These are phyloP conservation scores for Fraxinus americana DNA, from an alignment of 257 asterid genomes.

Conservation along the genomic window DNA sequence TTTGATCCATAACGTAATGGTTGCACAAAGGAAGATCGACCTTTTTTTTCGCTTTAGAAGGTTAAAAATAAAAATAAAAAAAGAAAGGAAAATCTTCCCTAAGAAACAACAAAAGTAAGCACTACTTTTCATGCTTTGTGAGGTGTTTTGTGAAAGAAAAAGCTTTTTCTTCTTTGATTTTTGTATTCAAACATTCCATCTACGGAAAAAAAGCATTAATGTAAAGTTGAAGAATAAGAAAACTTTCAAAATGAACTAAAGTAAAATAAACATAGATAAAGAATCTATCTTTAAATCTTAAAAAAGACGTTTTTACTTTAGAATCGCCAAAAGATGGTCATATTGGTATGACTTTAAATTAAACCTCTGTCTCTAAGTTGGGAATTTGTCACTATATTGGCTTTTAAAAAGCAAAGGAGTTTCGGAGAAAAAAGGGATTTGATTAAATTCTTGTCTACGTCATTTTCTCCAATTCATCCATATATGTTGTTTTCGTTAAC, in stretches of 20 bases:
- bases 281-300: conserved; percentile 16
- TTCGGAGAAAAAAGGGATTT: neutral
- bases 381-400: conserved; percentile 5
- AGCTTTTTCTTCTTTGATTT: conserved; percentile 16
- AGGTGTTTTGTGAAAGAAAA: neutral
- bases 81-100: conserved; percentile 38
- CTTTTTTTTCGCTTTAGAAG: conserved; percentile 38
- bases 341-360: neutral
- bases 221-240: conserved; percentile 7
- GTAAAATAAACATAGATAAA: neutral
- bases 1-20: conserved; percentile 38
- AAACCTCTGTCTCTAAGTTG: neutral
- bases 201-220: neutral
- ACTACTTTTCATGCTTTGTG: conserved; percentile 34
- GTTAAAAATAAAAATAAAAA: too few species aligned
- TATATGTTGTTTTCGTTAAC: too few species aligned
- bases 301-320: conserved; percentile 11
- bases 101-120: conserved; percentile 46
- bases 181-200: conserved; percentile 19
- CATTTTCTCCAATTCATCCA: neutral
- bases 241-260: too few species aligned
- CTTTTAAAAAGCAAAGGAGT: neutral
- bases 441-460: neutral
- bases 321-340: conserved; percentile 16
- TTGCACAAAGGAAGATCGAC: conserved; percentile 40